Percentiles rank a stretch among this genome's conserved stretches.
phyloP scores from a whole-genome alignment of 805 yeast species.

The Hanseniaspora vineae region DNA sequence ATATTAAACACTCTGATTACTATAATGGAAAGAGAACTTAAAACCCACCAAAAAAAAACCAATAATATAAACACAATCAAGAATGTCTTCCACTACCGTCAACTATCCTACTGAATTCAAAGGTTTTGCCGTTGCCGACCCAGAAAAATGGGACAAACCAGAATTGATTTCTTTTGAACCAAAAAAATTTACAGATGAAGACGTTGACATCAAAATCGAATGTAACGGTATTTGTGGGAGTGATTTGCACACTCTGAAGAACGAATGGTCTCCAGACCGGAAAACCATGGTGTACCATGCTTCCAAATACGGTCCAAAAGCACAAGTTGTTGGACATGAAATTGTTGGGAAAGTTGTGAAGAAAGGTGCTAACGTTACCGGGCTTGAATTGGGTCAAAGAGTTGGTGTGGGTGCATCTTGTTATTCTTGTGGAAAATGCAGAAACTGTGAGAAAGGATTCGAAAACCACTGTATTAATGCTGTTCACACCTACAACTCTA shows the following conservation, averaged over 20 bases:
- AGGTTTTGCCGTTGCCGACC: slow-evolving; percentile 39
- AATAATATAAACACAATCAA: too few species aligned
- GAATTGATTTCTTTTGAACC: slow-evolving; percentile 35
- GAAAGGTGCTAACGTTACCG: slow-evolving; percentile 25
- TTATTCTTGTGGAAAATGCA: slow-evolving; percentile 28
- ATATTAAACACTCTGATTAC: too few species aligned
- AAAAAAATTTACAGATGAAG: slow-evolving; percentile 29
- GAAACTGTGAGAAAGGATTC: slow-evolving; percentile 25
- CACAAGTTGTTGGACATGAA: slow-evolving; percentile 21
- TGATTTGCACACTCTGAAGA: slow-evolving; percentile 33
- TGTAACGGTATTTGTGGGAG: slow-evolving; percentile 54
- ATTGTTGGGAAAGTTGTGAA: slow-evolving; percentile 22
- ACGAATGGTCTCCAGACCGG: slow-evolving; percentile 32
- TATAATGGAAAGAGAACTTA: too few species aligned
- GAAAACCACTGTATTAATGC: slow-evolving; percentile 27
- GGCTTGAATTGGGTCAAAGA: slow-evolving; percentile 26
- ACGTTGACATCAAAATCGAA: slow-evolving; percentile 41
- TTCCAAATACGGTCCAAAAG: slow-evolving; percentile 20
- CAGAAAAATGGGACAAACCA: slow-evolving; percentile 40
- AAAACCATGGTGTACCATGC: slow-evolving; percentile 19
- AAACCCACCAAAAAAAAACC: too few species aligned
- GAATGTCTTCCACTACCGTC: slow-evolving; percentile 12
- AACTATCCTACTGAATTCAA: slow-evolving; percentile 42
- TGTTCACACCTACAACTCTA: slow-evolving; percentile 25
- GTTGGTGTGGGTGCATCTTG: slow-evolving; percentile 39